Base-by-base conservation (phyloP, 805 yeast species). In the Millerozyma acaciae region DNA sequence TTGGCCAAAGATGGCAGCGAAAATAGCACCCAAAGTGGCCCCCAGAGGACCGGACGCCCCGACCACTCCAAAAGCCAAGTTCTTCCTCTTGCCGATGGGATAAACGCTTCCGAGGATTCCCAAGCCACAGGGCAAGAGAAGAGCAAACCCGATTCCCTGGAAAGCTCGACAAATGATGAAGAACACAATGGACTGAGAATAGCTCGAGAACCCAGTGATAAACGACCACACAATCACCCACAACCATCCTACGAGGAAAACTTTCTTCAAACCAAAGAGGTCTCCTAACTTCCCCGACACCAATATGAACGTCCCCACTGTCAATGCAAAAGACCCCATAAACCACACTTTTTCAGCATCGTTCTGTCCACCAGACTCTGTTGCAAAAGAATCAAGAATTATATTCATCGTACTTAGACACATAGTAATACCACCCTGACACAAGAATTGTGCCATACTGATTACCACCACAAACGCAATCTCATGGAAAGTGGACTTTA, bases 251-350 rank as follows among this genome's bases (percentile, higher is more conserved):
- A 63, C 44, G 0, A 76, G 26, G 34, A 79, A 63, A n/a, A 76
- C 55, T 25, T 51, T 58, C 37, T 76, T 78, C 33, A 80, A 62
- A 0, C 93, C 93, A 44, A 74, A 76, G 8, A 82, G 60, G 47
- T 84, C 94, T 21, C 94, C 93, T 28, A 81, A 48, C 31, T 79
- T 67, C 6, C 93, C 93, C 22, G 82, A 71, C 4, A 78, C 62
- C 22, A 84, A 53, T 32, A 84, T 82, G 40, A 83, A 76, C 0
- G 90, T 80, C 8, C 90, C 90, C 4, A 81, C 75, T 0, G 86
- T 76, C 34, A 84, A 56, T 0, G 86, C 78, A 50, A 75, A 81
- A 0, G 85, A 73, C 2, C 88, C 87, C 66, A 78, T 69, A 49
- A 77, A 75, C 93, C 94, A 80, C 9, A 68, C 69, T 35, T 62